phyloP scores from a whole-genome alignment of 2,329 filamentous ascomycete genomes.

The Sclerotinia sclerotiorum region DNA sequence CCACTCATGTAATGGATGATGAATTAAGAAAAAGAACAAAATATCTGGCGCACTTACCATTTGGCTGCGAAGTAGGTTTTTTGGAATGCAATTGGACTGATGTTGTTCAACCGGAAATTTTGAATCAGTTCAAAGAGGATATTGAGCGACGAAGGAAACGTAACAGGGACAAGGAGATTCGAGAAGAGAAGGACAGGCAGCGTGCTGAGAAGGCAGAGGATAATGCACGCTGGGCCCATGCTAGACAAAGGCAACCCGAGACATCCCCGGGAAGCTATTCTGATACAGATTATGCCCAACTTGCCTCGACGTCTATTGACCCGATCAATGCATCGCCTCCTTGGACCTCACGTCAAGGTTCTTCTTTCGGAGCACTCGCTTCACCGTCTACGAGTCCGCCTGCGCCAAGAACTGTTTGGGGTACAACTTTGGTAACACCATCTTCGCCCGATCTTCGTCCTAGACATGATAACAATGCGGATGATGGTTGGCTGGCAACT shows the following conservation, averaged over 20 bases:
- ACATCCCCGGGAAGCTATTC: constrained; percentile 50
- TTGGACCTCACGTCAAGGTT: constrained; percentile 55
- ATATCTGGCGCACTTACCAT: constrained; percentile 68
- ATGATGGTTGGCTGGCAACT: constrained; percentile 85
- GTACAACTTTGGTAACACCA: constrained; percentile 68
- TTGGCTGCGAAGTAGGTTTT: constrained; percentile 71
- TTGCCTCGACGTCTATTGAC: constrained; percentile 50
- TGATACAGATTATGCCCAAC: constrained; percentile 68
- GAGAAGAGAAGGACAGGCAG: constrained; percentile 68
- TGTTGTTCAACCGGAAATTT: constrained; percentile 59
- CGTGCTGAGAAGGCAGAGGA: constrained; percentile 68
- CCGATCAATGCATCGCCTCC: constrained; percentile 49
- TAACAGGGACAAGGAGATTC: constrained; percentile 65
- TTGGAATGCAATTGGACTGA: constrained; percentile 76
- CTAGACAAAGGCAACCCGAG: constrained; percentile 56
- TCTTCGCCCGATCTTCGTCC: constrained; percentile 55
- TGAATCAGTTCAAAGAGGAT: constrained; percentile 61
- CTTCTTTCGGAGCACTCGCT: constrained; percentile 67
- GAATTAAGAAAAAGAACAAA: constrained; percentile 68
- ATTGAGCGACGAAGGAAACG: constrained; percentile 62
- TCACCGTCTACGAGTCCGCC: constrained; percentile 80
- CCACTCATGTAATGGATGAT: constrained; percentile 69
- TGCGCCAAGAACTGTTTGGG: constrained; percentile 82
- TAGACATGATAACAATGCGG: constrained; percentile 41
- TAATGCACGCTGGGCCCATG: constrained; percentile 61